Conservation (phyloP, 2,329 filamentous ascomycete genomes). For the Cladorrhinum sp. region DNA sequence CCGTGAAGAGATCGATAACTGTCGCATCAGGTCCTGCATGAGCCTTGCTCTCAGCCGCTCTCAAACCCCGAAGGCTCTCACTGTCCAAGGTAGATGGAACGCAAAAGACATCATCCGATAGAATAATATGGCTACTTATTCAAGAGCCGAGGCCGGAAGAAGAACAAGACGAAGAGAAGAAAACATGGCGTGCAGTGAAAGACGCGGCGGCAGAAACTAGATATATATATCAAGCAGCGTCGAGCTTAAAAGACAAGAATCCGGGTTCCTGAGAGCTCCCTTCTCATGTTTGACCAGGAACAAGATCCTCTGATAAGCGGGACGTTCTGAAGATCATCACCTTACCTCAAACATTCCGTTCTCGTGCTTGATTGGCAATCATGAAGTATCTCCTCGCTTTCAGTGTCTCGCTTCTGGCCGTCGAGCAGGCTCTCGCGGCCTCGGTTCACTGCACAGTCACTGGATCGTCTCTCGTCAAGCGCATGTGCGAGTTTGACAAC, state of each 20-base stretch:
- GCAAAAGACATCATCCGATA: not conserved
- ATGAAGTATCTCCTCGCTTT: slow-evolving; percentile 1
- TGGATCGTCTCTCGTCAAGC: slow-evolving; percentile 12
- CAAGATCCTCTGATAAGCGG: not conserved
- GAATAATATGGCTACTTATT: not conserved
- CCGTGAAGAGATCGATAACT: not conserved
- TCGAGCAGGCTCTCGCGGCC: slow-evolving; percentile 3
- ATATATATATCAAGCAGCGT: not conserved
- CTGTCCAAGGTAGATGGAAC: not conserved
- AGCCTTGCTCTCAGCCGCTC: not conserved
- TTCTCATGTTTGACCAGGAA: not conserved
- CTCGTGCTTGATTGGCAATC: not conserved
- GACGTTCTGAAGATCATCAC: not conserved
- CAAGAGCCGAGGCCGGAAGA: not conserved
- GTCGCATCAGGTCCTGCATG: not conserved
- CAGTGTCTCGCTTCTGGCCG: not conserved
- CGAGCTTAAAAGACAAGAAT: not conserved
- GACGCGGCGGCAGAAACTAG: not conserved
- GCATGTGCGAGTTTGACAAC: slow-evolving; percentile 20
- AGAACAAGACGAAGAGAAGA: not conserved
- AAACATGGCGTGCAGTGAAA: too few species aligned
- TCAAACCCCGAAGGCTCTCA: not conserved
- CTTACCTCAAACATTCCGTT: not conserved
- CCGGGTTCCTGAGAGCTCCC: not conserved
- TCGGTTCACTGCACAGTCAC: slow-evolving; percentile 21